These are phyloP conservation scores for Talaromyces verruculosus DNA, from an alignment of 2,329 filamentous ascomycete genomes.

Conservation along the genomic window DNA sequence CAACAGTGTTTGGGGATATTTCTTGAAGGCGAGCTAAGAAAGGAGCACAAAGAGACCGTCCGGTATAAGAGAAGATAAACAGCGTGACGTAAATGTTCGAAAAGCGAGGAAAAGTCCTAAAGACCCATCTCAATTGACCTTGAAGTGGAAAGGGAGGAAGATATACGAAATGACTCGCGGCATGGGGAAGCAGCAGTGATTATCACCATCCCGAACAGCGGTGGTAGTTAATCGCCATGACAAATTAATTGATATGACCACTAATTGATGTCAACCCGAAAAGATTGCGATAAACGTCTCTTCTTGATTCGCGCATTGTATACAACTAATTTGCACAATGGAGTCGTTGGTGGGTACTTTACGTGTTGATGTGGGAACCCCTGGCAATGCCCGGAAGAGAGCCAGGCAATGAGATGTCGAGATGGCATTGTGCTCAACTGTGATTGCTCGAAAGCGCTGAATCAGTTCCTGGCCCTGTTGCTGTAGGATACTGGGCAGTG, in stretches of 20 bases:
- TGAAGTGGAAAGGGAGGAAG: not conserved
- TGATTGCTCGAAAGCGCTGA: not conserved
- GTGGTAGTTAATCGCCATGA: not conserved
- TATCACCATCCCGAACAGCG: not conserved
- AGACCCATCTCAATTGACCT: not conserved
- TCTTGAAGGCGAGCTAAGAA: not conserved
- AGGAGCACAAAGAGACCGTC: not conserved
- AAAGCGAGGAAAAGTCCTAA: not conserved
- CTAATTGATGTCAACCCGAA: constrained; percentile 1
- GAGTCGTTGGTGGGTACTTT: constrained; percentile 3
- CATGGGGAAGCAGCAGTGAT: not conserved
- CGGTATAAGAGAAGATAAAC: not conserved
- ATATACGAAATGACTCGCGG: not conserved
- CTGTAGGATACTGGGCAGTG: not conserved
- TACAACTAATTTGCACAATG: not conserved
- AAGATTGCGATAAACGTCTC: not conserved
- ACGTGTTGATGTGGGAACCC: constrained; percentile 8
- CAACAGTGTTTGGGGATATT: not conserved
- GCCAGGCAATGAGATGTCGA: not conserved
- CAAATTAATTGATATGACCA: not conserved
- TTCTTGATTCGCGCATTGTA: not conserved
- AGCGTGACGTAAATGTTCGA: not conserved
- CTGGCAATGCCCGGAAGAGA: constrained; percentile 4
- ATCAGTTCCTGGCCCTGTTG: not conserved
- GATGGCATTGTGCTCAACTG: not conserved